These are phyloP conservation scores for Aspergillus sp. DNA, from an alignment of 2,329 filamentous ascomycete genomes.

Conservation along the genomic window DNA sequence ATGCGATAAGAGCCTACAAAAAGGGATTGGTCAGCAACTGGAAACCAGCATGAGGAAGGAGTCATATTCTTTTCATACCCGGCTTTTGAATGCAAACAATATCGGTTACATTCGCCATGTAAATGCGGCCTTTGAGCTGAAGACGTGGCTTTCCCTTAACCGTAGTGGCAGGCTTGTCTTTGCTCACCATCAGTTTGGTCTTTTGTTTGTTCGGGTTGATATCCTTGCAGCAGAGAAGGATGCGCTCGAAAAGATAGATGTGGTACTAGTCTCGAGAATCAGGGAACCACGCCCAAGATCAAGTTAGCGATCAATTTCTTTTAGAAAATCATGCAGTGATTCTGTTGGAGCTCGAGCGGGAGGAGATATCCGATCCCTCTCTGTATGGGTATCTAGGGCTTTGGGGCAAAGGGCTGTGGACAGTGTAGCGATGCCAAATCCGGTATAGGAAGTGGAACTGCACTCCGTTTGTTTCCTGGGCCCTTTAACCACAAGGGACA, in stretches of 20 bases:
- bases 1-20: conserved; percentile 80
- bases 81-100: conserved; percentile 84
- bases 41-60: conserved; percentile 1
- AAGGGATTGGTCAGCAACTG: not conserved
- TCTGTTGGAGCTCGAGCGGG: not conserved
- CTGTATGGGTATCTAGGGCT: no score
- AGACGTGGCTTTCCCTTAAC: conserved; percentile 73
- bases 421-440: not conserved
- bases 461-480: not conserved
- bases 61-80: conserved; percentile 57
- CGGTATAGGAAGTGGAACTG: not conserved
- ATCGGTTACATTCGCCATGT: conserved; percentile 98
- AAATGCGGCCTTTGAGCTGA: conserved; percentile 94
- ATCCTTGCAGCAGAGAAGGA: conserved; percentile 96
- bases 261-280: conserved; percentile 67
- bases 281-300: not conserved
- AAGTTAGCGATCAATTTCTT: conserved; percentile 16
- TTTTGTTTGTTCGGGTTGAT: conserved; percentile 79
- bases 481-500: not conserved
- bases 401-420: no score
- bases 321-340: not conserved
- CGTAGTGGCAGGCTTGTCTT: conserved; percentile 69
- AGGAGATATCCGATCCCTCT: not conserved
- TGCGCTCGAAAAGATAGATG: conserved; percentile 95
- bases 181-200: conserved; percentile 60